Evolutionary conservation across 768 basidiomycete species (phyloP).

Genomic region (Grammothele lineata): DNA sequence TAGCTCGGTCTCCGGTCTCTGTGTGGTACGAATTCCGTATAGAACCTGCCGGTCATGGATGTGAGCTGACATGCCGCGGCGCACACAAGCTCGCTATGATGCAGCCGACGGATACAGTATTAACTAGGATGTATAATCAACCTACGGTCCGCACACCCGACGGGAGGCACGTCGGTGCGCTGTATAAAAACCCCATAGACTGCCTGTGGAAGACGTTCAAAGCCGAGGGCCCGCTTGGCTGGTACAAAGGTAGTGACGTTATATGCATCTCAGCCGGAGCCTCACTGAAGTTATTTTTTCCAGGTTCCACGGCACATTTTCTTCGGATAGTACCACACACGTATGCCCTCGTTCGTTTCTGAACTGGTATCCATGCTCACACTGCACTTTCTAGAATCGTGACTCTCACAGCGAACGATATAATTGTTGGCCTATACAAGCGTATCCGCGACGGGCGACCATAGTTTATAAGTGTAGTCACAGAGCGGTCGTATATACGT

Average conservation of each 20-base stretch:
- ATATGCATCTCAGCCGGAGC: no score
- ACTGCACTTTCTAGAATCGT: slow-evolving; percentile 54
- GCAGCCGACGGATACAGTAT: slow-evolving; percentile 91
- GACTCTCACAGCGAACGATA: slow-evolving; percentile 84
- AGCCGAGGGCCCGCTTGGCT: slow-evolving; percentile 85
- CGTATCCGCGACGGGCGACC: slow-evolving; percentile 12
- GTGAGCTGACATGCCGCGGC: no score
- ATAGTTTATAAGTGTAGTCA: no score
- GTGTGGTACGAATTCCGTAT: slow-evolving; percentile 91
- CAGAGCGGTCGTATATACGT: no score
- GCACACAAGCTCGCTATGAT: slow-evolving; percentile 73
- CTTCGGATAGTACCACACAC: slow-evolving; percentile 90
- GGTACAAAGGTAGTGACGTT: slow-evolving; percentile 74
- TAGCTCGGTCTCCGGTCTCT: slow-evolving; percentile 84
- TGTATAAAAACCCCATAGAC: slow-evolving; percentile 92
- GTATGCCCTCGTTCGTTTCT: slow-evolving; percentile 35
- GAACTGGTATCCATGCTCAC: slow-evolving; percentile 1
- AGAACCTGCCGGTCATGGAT: no score
- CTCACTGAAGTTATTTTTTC: background rate
- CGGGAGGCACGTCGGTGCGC: slow-evolving; percentile 65
- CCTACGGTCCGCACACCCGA: slow-evolving; percentile 68
- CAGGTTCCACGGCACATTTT: slow-evolving; percentile 92
- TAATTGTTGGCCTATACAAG: slow-evolving; percentile 69
- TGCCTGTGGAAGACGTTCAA: slow-evolving; percentile 96
- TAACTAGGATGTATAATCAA: slow-evolving; percentile 97